Evolutionary conservation across 2,329 filamentous ascomycete genomes (phyloP), one percentile per base, ranked within the genome.

Genomic region (Colletotrichum higginsianum): DNA sequence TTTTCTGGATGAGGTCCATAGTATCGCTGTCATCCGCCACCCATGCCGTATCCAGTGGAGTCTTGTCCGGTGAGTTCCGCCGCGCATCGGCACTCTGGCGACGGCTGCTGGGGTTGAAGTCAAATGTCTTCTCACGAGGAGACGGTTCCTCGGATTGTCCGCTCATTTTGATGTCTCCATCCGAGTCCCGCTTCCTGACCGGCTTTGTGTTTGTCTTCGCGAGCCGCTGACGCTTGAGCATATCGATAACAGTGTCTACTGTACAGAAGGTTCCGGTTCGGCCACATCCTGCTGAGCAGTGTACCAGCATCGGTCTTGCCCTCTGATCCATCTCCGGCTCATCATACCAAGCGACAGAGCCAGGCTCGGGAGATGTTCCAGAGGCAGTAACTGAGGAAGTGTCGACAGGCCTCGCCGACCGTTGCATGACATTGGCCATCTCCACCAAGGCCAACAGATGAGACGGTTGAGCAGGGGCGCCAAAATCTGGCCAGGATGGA

Each of bases 211-310:
- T 80, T 78, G 46, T 74, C 47, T 81, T 81, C 11, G 80, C 80
- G 62, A 84, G 80, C 42, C 85, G 88, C 81, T 98, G 95, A n/a
- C 94, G 91, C 84, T 98, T 98, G 72, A 99, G 84, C 93, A 98
- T 97, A 81, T 98, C 95, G 67, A 98, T 92, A 11, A 98, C 96
- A 49, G 93, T 96, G 80, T 98, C 96, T 18, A 98, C 95, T 0
- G 96, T 97, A 80, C 96, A 98, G 79, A 98, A 99, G 0, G 96
- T 96, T 4, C 96, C 96, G 0, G 96, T 99, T 16, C 96, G 92
- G 0, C 96, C 96, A 82, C 96, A 99, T 0, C 96, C 96, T 4
- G 96, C 96, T 65, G 94, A 97, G 83, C 96, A 99, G 80, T 99
- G 96, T 0, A 99, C 96, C 26, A 99, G 81, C 76, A 98, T 90